Conservation (phyloP, 352 stramenopile genomes). For the Globisporangium irregulare region DNA sequence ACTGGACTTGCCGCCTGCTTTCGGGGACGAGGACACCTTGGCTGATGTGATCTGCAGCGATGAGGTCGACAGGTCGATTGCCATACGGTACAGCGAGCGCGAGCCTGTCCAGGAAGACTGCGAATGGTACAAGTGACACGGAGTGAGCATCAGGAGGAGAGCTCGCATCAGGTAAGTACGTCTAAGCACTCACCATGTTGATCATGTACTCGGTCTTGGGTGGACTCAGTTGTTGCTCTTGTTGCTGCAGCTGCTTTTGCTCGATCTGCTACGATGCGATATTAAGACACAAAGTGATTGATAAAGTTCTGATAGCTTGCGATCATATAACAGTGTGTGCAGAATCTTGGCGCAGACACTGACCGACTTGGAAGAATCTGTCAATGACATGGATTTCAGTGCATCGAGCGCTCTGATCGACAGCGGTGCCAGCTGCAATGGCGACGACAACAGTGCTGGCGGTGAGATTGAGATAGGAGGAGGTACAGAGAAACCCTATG, state of each 20-base stretch:
- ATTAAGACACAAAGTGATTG: background rate
- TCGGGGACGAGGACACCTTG: conserved; percentile 30
- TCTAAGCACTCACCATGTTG: conserved; percentile 34
- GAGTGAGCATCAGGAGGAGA: background rate
- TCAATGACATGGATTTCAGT: conserved; percentile 13
- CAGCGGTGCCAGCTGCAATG: conserved; percentile 20
- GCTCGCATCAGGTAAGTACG: background rate
- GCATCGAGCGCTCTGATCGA: conserved; percentile 27
- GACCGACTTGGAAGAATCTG: conserved; percentile 14
- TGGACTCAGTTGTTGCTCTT: conserved; percentile 1
- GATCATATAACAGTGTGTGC: background rate
- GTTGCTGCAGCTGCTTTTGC: background rate
- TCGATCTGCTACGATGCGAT: conserved; percentile 2
- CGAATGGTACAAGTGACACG: background rate
- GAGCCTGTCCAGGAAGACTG: conserved; percentile 46
- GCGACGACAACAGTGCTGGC: background rate
- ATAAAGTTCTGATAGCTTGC: background rate
- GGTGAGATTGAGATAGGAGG: background rate
- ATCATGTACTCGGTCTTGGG: conserved; percentile 37
- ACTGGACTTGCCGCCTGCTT: conserved; percentile 22
- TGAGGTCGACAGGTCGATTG: conserved; percentile 23
- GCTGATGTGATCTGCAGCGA: conserved; percentile 25
- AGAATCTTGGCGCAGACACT: background rate
- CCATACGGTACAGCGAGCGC: conserved; percentile 34
- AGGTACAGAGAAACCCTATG: background rate